Evolutionary conservation across 768 basidiomycete genomes (phyloP).

Genomic region (Suillus cothurnatus): DNA sequence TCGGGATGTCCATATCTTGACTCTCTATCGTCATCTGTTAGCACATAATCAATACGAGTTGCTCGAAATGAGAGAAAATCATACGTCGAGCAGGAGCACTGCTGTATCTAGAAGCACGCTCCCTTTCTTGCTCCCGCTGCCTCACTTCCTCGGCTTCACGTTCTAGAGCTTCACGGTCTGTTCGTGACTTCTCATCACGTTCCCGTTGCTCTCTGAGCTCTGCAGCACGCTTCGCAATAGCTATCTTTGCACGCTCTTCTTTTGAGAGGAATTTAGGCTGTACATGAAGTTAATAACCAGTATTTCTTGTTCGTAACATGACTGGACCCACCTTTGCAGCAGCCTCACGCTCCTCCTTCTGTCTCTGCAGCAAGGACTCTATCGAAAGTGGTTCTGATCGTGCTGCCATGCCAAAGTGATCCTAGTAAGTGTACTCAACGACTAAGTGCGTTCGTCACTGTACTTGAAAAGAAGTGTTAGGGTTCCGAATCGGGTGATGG

Average conservation of each 20-base stretch:
- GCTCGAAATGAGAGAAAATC: constrained; percentile 10
- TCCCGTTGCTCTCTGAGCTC: constrained; percentile 78
- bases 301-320: not conserved
- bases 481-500: constrained; percentile 2
- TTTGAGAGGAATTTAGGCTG: constrained; percentile 95
- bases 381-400: constrained; percentile 82
- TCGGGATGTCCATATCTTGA: constrained; percentile 53
- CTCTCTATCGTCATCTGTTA: constrained; percentile 48
- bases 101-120: constrained; percentile 42
- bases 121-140: constrained; percentile 47
- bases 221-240: constrained; percentile 82
- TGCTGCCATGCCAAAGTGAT: constrained; percentile 42
- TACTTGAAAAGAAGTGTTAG: constrained; percentile 12
- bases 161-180: constrained; percentile 75
- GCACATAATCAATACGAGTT: constrained; percentile 11
- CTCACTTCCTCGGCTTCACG: constrained; percentile 69
- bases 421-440: not conserved
- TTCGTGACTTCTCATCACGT: constrained; percentile 58
- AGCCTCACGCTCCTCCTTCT: constrained; percentile 86
- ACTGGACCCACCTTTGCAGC: constrained; percentile 73
- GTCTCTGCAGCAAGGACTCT: constrained; percentile 82
- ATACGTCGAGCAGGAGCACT: constrained; percentile 40
- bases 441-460: constrained; percentile 12
- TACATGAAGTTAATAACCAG: constrained; percentile 9
- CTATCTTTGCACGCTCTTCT: constrained; percentile 87